Evolutionary conservation across 2,329 filamentous ascomycete species (phyloP).

Genomic region (Ramularia endophylla): DNA sequence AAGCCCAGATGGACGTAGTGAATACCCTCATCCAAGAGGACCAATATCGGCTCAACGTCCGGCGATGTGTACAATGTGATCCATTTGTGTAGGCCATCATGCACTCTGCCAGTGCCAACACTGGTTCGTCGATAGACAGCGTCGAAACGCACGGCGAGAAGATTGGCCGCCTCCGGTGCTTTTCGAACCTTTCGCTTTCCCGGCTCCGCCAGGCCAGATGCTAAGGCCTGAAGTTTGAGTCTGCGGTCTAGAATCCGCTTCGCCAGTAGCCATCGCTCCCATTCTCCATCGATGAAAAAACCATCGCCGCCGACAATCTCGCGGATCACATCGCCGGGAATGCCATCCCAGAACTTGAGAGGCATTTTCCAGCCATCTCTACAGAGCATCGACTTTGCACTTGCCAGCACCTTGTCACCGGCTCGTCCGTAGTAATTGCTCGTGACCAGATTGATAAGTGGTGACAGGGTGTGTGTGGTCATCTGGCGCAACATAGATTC

Average conservation of each 20-base stretch:
- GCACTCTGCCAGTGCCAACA: conserved; percentile 31
- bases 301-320: conserved; percentile 55
- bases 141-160: conserved; percentile 50
- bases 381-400: conserved; percentile 54
- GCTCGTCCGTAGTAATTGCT: conserved; percentile 51
- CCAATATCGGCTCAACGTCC: conserved; percentile 51
- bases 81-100: conserved; percentile 45
- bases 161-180: conserved; percentile 42
- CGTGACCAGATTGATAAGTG: conserved; percentile 49
- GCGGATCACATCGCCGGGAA: conserved; percentile 52
- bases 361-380: conserved; percentile 54
- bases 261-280: conserved; percentile 52
- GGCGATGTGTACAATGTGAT: conserved; percentile 47
- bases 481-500: conserved; percentile 51
- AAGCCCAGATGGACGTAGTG: conserved; percentile 56
- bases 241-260: conserved; percentile 50
- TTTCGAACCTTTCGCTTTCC: conserved; percentile 39
- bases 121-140: conserved; percentile 45
- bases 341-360: conserved; percentile 50
- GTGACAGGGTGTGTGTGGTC: conserved; percentile 44
- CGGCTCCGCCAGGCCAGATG: conserved; percentile 42
- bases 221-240: conserved; percentile 42
- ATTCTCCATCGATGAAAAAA: conserved; percentile 54
- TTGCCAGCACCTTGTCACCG: conserved; percentile 50
- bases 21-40: conserved; percentile 53